A percentile compares a stretch with the other conserved stretches of the same genome.
Conservation (phyloP, 495 filamentous ascomycete species). For the Jackrogersella multiformis region DNA sequence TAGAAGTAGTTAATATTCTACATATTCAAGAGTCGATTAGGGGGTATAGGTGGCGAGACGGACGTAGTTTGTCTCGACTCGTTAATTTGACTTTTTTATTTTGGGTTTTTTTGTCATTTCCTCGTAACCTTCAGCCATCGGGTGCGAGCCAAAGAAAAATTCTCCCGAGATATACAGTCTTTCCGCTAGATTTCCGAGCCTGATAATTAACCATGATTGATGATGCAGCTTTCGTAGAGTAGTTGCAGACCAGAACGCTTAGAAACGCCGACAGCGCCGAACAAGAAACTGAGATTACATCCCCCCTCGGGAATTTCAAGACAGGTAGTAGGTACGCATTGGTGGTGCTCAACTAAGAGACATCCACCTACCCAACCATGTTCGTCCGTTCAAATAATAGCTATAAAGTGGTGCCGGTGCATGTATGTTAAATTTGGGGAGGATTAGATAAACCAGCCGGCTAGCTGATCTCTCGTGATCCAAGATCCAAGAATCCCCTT, state of each 20-base stretch:
- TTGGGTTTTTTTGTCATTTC: conserved; percentile 37
- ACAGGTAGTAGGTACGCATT: conserved; percentile 36
- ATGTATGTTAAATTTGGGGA: conserved; percentile 10
- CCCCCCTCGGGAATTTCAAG: conserved; percentile 15
- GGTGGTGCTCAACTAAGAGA: conserved; percentile 23
- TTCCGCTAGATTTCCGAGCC: conserved; percentile 6
- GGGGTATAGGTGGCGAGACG: conserved; percentile 30
- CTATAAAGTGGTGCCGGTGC: conserved; percentile 20
- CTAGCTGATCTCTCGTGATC: conserved; percentile 15
- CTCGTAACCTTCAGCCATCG: conserved; percentile 35
- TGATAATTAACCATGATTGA: conserved; percentile 28
- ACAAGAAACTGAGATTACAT: conserved; percentile 30
- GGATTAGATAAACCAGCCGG: conserved; percentile 30
- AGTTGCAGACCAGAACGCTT: conserved; percentile 25
- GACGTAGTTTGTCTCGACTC: conserved; percentile 31
- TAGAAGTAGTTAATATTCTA: conserved; percentile 33
- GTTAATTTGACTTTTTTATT: conserved; percentile 33
- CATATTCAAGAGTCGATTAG: conserved; percentile 30
- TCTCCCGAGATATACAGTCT: conserved; percentile 33
- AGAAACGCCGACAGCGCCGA: conserved; percentile 39
- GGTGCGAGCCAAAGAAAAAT: conserved; percentile 33
- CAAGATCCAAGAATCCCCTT: conserved; percentile 16
- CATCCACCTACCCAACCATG: conserved; percentile 29
- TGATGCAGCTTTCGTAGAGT: conserved; percentile 23
- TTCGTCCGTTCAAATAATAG: conserved; percentile 15